phyloP scores from a whole-genome alignment of 108 stramenopile species.

The Nitzschia palea region DNA sequence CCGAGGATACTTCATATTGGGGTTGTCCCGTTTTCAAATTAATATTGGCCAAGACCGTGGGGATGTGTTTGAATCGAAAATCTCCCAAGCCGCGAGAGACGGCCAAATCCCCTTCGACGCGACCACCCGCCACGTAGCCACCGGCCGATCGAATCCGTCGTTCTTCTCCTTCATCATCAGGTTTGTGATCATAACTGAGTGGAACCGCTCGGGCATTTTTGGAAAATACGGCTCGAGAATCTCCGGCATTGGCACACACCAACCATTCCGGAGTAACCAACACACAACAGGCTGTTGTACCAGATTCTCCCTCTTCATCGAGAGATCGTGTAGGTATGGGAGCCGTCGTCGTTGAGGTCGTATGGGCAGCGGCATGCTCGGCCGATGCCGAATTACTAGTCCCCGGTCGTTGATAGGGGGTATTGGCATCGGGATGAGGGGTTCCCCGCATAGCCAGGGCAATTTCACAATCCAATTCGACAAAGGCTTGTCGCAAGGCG shows the following conservation, averaged over 20 bases:
- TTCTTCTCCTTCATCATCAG: slow-evolving; percentile 71
- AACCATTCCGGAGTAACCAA: slow-evolving; percentile 84
- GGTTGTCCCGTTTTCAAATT: not conserved
- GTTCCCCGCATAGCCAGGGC: slow-evolving; percentile 13
- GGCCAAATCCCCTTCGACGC: slow-evolving; percentile 96
- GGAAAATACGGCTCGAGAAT: slow-evolving; percentile 72
- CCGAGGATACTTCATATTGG: not conserved
- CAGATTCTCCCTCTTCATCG: slow-evolving; percentile 38
- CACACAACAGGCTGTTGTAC: slow-evolving; percentile 87
- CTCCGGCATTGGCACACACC: slow-evolving; percentile 96
- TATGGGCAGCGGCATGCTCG: not conserved
- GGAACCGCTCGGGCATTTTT: slow-evolving; percentile 61
- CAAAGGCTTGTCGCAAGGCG: slow-evolving; percentile 71
- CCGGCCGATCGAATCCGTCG: slow-evolving; percentile 65
- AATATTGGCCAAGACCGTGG: slow-evolving; percentile 22
- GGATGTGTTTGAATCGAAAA: slow-evolving; percentile 70
- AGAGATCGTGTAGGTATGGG: not conserved
- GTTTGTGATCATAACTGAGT: slow-evolving; percentile 95
- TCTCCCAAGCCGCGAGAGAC: slow-evolving; percentile 93
- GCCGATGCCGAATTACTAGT: not conserved
- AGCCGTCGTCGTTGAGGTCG: not conserved
- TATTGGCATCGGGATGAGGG: slow-evolving; percentile 17
- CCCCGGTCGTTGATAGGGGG: slow-evolving; percentile 11
- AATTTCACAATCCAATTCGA: slow-evolving; percentile 78
- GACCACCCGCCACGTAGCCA: slow-evolving; percentile 76